These are phyloP conservation scores for Aspergillus fischeri DNA, from an alignment of 2,329 filamentous ascomycete species.

Conservation along the genomic window DNA sequence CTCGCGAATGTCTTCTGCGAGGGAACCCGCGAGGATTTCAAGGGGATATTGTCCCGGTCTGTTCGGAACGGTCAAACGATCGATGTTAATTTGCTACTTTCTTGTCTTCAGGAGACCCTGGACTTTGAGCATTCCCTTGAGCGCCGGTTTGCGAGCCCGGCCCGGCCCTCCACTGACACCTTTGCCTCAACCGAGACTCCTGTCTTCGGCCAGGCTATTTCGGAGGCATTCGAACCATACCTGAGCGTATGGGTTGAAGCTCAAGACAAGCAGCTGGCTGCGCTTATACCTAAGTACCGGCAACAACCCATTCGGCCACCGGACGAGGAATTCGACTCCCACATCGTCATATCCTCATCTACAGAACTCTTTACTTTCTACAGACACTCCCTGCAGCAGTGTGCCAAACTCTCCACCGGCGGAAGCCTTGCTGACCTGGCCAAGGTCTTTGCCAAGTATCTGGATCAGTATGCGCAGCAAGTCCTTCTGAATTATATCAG, in stretches of 20 bases:
- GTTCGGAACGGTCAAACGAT: constrained; percentile 77
- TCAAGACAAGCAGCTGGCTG: constrained; percentile 81
- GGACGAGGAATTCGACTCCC: constrained; percentile 88
- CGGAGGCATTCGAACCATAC: constrained; percentile 95
- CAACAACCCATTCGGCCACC: constrained; percentile 71
- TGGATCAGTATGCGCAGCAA: constrained; percentile 93
- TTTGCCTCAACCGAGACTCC: constrained; percentile 73
- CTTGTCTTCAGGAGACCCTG: constrained; percentile 89
- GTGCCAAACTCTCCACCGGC: constrained; percentile 92
- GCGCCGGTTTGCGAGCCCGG: constrained; percentile 66
- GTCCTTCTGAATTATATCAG: constrained; percentile 72
- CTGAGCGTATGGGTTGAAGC: constrained; percentile 95
- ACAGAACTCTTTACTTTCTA: constrained; percentile 98
- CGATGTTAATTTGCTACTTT: constrained; percentile 83
- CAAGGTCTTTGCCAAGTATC: constrained; percentile 80
- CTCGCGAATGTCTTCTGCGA: constrained; percentile 92
- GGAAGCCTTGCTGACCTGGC: constrained; percentile 79
- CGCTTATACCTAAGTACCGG: constrained; percentile 83
- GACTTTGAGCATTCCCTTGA: constrained; percentile 95
- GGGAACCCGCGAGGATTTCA: constrained; percentile 92
- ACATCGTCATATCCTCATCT: constrained; percentile 86
- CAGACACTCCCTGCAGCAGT: constrained; percentile 86
- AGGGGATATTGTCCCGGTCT: constrained; percentile 81
- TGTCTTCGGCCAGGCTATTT: constrained; percentile 85
- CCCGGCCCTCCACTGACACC: constrained; percentile 82